Evolutionary conservation across 257 asterid genomes (phyloP).

Genomic region (Solanum chmielewskii): DNA sequence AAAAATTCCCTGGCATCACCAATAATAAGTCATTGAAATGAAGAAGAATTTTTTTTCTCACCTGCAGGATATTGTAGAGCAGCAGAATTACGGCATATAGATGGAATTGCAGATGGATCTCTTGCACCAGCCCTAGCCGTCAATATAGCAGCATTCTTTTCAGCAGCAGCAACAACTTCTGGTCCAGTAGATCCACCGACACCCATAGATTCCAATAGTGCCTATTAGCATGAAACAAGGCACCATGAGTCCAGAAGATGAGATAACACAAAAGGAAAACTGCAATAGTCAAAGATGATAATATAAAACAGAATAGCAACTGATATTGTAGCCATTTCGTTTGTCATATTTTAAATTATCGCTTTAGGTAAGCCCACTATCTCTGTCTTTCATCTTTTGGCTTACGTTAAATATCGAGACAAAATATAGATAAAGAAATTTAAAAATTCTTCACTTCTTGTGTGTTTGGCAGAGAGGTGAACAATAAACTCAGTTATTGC

Average conservation of each 20-base stretch:
- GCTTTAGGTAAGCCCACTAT: not conserved
- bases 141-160: slow-evolving; percentile 75
- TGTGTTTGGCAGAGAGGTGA: not conserved
- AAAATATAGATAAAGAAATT: not conserved
- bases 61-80: slow-evolving; percentile 95
- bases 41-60: slow-evolving; percentile 18
- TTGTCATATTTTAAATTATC: not conserved
- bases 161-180: slow-evolving; percentile 85
- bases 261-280: not conserved
- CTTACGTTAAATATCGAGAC: not conserved
- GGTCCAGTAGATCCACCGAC: slow-evolving; percentile 78
- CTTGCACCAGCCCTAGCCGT: slow-evolving; percentile 97
- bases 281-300: not conserved
- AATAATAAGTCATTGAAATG: not conserved
- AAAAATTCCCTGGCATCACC: too few relatives aligned
- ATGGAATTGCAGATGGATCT: slow-evolving; percentile 97
- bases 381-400: not conserved
- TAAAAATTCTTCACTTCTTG: not conserved
- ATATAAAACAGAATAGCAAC: not conserved
- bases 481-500: not conserved
- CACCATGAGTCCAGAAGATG: not conserved
- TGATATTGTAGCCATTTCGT: not conserved
- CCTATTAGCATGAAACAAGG: slow-evolving; percentile 27
- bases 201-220: slow-evolving; percentile 84
- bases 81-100: slow-evolving; percentile 94